Evolutionary conservation across 164 flowering plant genomes (phyloP), one percentile per base, ranked within the genome.

Genomic region (Vitis cinerea): DNA sequence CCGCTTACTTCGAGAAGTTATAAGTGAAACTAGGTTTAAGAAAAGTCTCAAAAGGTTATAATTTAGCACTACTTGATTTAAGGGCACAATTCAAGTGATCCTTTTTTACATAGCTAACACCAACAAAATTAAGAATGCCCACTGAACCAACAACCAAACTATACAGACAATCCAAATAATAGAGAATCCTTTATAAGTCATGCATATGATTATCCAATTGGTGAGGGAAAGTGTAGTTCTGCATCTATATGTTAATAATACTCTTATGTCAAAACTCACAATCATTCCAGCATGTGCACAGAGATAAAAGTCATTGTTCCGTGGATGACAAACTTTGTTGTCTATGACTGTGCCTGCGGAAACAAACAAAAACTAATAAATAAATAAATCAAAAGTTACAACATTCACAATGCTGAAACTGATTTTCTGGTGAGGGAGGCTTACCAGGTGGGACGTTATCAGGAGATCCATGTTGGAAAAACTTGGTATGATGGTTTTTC

Each of bases 221-320:
- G 7, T 37, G 44, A 37, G 44, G 44, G 44, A 37, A 37, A 37
- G 7, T 3, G 44, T 37, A 37, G 4, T 37, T 37, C 44, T 37
- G 6, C 44, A 37, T 37, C 44, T 37, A 37, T 37, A 37, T 3
- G 44, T 37, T 37, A 37, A 37, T 37, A 37, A 37, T n/a, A 68
- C 6, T 9, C 55, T 13, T 16, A 63, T 51, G 12, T 17, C 9
- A 27, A 73, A 14, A 84, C 99, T 93, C 70, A 93, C 99, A 77
- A 93, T 93, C 94, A 84, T 86, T 55, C 99, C 98, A 44, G 94
- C 97, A 74, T 95, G 98, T 0, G 97, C 88, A 68, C 99, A 95
- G 63, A 95, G 82, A 66, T 93, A 95, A 78, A 95, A 95, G 30
- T 93, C 99, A 77, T 91, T 80, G 78, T 83, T 85, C 9, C 77